These are phyloP conservation scores for Naumovozyma castellii DNA, from an alignment of 805 yeast genomes.

Conservation along the genomic window DNA sequence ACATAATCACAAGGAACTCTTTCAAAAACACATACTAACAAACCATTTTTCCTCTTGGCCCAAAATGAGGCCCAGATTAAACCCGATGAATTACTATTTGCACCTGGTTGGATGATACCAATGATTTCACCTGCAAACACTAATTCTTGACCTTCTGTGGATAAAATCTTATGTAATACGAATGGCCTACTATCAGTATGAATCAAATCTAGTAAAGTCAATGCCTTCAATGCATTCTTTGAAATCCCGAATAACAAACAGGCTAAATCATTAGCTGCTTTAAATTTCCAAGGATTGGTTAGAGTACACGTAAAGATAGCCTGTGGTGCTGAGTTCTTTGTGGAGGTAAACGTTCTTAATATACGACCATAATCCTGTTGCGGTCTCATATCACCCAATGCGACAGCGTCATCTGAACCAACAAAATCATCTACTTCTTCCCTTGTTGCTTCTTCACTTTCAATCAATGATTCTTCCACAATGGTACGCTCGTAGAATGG, in stretches of 20 bases:
- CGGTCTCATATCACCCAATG: constrained; percentile 8
- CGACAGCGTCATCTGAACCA: constrained; percentile 1
- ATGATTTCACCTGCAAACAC: constrained; percentile 78
- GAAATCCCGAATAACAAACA: constrained; percentile 80
- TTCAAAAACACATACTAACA: constrained; percentile 77
- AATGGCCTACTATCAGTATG: constrained; percentile 68
- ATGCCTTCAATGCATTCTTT: constrained; percentile 47
- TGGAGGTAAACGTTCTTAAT: constrained; percentile 56
- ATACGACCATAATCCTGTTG: constrained; percentile 33
- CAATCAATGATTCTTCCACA: constrained; percentile 11
- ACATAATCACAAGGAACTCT: constrained; percentile 69
- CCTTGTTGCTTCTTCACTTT: constrained; percentile 17
- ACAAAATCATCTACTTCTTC: constrained; percentile 27
- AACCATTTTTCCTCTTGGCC: constrained; percentile 68
- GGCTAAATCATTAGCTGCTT: constrained; percentile 83
- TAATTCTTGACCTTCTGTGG: constrained; percentile 35
- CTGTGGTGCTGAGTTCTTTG: constrained; percentile 66
- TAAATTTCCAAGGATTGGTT: constrained; percentile 67
- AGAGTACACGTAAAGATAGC: constrained; percentile 76
- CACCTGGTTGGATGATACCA: constrained; percentile 63
- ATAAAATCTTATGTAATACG: constrained; percentile 47
- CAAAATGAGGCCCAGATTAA: constrained; percentile 82
- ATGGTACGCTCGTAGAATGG: constrained; percentile 27
- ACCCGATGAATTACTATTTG: constrained; percentile 24
- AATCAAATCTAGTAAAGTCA: constrained; percentile 65